These are phyloP conservation scores for Moesziomyces aphidis DNA, from an alignment of 1,284 basidiomycete genomes.

Conservation along the genomic window DNA sequence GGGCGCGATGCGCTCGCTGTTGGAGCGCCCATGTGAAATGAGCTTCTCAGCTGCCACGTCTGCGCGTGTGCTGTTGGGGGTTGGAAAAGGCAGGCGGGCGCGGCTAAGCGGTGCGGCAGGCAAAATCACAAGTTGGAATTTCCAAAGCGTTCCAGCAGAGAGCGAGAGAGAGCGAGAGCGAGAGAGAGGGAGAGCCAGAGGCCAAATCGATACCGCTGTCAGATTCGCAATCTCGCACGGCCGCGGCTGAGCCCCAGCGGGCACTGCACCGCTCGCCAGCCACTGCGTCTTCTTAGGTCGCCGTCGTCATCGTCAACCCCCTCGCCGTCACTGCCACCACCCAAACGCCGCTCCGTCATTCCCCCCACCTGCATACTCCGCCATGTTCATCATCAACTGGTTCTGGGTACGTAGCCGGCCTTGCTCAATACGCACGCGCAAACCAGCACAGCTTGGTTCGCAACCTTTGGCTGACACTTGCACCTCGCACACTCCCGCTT, in stretches of 20 bases:
- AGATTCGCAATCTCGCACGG: not conserved
- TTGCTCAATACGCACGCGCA: not conserved
- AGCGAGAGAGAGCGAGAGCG: too few species aligned
- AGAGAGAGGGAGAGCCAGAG: too few species aligned
- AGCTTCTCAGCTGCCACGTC: too few species aligned
- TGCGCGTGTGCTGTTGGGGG: too few species aligned
- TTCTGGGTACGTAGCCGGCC: conserved; percentile 61
- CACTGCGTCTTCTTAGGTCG: not conserved
- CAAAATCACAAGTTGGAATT: not conserved
- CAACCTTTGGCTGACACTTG: too few species aligned
- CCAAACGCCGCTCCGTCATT: not conserved
- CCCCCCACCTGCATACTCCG: conserved; percentile 2
- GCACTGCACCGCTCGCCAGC: too few species aligned
- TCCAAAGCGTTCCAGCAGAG: not conserved
- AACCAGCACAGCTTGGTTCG: too few species aligned
- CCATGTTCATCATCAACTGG: conserved; percentile 68
- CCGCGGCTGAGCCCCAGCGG: too few species aligned
- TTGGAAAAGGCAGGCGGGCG: too few species aligned
- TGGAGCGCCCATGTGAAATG: too few species aligned
- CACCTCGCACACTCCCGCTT: not conserved
- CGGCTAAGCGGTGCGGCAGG: too few species aligned
- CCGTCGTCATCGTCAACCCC: not conserved
- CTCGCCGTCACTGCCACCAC: not conserved
- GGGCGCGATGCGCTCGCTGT: too few species aligned
- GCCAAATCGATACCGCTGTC: not conserved